Evolutionary conservation across 148 eudicot genomes (phyloP).

Genomic region (Fallopia convolvulus): DNA sequence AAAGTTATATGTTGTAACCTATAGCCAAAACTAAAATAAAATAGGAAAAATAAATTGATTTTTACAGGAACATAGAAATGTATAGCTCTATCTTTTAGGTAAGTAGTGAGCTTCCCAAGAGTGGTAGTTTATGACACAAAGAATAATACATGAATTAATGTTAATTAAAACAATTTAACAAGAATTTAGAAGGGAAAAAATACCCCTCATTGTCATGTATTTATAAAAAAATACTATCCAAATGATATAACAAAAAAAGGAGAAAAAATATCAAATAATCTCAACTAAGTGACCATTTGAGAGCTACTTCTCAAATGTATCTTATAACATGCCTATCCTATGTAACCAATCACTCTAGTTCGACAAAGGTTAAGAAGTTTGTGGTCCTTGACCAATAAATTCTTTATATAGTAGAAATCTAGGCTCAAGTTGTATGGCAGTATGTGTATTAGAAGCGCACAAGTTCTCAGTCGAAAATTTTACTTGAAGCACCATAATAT

Average conservation of each 20-base stretch:
- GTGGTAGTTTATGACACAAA: background rate
- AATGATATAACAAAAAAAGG: background rate
- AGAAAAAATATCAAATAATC: too few relatives aligned
- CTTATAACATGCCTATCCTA: background rate
- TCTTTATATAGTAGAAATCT: background rate
- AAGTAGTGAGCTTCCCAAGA: background rate
- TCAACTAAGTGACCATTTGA: too few relatives aligned
- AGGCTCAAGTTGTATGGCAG: background rate
- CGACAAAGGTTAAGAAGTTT: background rate
- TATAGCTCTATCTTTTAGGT: too few relatives aligned
- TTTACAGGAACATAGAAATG: too few relatives aligned
- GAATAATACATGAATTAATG: background rate
- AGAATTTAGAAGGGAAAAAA: background rate
- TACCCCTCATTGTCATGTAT: background rate
- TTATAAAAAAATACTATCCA: background rate
- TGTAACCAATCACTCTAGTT: background rate
- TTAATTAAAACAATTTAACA: too few relatives aligned
- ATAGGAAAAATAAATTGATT: too few relatives aligned
- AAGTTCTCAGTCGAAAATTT: background rate
- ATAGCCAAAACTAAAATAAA: too few relatives aligned
- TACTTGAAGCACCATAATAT: background rate
- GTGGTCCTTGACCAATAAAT: background rate
- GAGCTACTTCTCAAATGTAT: too few relatives aligned
- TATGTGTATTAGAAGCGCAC: background rate
- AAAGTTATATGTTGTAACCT: too few relatives aligned